phyloP scores from a whole-genome alignment of 495 filamentous ascomycete species.

The Lasiosphaeria miniovina region DNA sequence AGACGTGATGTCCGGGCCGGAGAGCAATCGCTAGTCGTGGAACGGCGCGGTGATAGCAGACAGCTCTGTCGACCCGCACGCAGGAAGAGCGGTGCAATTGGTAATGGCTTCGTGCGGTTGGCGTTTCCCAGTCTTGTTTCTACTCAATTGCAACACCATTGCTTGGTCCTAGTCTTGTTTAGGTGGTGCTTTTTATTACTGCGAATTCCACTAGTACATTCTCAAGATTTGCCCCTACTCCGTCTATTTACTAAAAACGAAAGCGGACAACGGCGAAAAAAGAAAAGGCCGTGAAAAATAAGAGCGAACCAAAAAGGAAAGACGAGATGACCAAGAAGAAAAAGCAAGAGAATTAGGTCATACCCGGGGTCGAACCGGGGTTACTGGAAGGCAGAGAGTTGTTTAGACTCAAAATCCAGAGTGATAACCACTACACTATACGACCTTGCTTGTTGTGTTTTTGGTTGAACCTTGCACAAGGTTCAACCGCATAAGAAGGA shows the following conservation, averaged over 20 bases:
- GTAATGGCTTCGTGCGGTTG: neutral
- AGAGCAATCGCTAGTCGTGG: neutral
- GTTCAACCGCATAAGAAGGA: too few relatives aligned
- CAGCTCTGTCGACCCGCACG: too few relatives aligned
- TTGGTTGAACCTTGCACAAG: neutral
- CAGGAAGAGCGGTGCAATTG: too few relatives aligned
- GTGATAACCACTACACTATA: slow-evolving; percentile 3
- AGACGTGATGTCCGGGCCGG: neutral
- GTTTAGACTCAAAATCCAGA: neutral
- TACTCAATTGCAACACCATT: neutral
- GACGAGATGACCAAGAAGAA: neutral
- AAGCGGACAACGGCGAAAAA: neutral
- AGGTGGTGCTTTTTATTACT: neutral
- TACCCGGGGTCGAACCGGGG: neutral
- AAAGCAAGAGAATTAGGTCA: neutral
- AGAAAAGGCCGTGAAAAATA: neutral
- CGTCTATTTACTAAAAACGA: too few relatives aligned
- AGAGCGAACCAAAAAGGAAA: neutral
- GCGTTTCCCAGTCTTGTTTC: neutral
- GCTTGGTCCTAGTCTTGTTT: neutral
- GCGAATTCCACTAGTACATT: neutral
- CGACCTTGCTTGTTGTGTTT: neutral
- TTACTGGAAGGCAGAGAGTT: neutral
- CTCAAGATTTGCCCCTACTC: too few relatives aligned
- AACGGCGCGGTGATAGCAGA: too few relatives aligned